A percentile compares a stretch with the other conserved stretches of the same genome.
phyloP scores from a whole-genome alignment of 78 protist genomes.

The Dictyostelium firmibasis region DNA sequence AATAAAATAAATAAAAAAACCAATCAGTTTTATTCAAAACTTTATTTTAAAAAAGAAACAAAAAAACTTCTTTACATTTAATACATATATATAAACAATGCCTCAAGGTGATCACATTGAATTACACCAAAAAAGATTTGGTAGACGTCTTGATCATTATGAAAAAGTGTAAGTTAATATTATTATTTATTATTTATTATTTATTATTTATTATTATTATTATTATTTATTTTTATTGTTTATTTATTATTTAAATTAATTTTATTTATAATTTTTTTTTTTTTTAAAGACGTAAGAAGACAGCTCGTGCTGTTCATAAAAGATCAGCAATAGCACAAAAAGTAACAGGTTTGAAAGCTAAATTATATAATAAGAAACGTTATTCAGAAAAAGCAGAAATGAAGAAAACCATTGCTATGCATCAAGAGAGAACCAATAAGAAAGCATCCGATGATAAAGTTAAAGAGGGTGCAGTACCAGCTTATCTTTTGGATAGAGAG shows the following conservation, averaged over 20 bases:
- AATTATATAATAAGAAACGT: conserved; percentile 94
- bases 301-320: conserved; percentile 94
- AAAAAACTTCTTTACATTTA: neutral
- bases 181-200: neutral
- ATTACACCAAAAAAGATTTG: conserved; percentile 96
- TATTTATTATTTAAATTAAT: neutral
- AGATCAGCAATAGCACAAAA: conserved; percentile 92
- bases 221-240: neutral
- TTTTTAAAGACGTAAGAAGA: conserved; percentile 93
- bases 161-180: conserved; percentile 89
- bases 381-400: conserved; percentile 97
- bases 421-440: conserved; percentile 92
- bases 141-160: conserved; percentile 93
- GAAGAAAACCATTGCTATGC: conserved; percentile 95
- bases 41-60: neutral
- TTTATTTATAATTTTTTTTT: too few species aligned
- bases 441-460: conserved; percentile 88
- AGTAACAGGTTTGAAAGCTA: conserved; percentile 96
- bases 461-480: conserved; percentile 98
- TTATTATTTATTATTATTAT: neutral
- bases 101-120: conserved; percentile 95
- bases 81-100: conserved; percentile 14
- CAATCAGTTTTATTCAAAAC: neutral
- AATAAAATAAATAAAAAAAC: too few species aligned
- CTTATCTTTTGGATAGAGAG: conserved; percentile 98